phyloP scores from a whole-genome alignment of 2,329 filamentous ascomycete genomes.

The Botrytis squamosa region DNA sequence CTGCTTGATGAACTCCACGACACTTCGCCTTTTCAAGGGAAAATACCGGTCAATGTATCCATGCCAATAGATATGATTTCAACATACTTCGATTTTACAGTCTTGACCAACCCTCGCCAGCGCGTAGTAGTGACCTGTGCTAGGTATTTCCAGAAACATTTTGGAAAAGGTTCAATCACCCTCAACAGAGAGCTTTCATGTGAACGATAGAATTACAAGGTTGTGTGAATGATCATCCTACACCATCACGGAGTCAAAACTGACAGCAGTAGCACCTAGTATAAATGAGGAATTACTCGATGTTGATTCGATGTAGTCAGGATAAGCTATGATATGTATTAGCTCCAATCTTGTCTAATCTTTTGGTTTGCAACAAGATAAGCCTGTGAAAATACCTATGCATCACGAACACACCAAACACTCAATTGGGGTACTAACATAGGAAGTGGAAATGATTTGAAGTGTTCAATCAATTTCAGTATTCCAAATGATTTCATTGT shows the following conservation, averaged over 20 bases:
- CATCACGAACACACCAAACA: not conserved
- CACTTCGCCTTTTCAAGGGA: not conserved
- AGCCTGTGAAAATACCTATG: too few relatives aligned
- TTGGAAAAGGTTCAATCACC: not conserved
- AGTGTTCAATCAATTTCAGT: too few relatives aligned
- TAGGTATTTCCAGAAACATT: fast-evolving
- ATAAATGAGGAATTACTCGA: not conserved
- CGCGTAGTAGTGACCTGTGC: too few relatives aligned
- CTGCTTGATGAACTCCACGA: not conserved
- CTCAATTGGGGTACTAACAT: too few relatives aligned
- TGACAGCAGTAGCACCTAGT: not conserved
- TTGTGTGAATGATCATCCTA: not conserved
- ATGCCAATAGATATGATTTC: too few relatives aligned
- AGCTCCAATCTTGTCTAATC: not conserved
- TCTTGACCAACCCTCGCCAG: too few relatives aligned
- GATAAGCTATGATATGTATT: not conserved
- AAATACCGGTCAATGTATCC: not conserved
- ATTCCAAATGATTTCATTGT: too few relatives aligned
- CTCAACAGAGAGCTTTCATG: too few relatives aligned
- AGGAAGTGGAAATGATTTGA: too few relatives aligned
- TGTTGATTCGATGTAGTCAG: not conserved
- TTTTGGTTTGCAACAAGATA: not conserved
- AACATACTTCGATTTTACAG: fast-evolving
- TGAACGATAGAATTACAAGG: not conserved
- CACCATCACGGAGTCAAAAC: too few relatives aligned